These are phyloP conservation scores for Tolypocladium tundrense DNA, from an alignment of 2,329 filamentous ascomycete species.

Conservation along the genomic window DNA sequence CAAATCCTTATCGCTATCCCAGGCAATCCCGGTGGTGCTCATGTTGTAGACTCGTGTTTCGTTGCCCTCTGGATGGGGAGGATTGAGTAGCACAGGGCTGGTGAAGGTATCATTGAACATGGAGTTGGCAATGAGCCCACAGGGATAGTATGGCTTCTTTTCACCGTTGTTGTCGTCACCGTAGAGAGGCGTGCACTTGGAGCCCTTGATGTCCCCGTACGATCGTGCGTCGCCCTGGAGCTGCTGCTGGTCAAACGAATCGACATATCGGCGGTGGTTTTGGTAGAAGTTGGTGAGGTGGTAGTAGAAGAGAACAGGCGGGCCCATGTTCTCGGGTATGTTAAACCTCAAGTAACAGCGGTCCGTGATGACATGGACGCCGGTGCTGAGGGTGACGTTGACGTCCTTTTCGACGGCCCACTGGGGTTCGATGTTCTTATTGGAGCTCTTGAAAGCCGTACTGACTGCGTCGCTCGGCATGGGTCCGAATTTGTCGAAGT, in stretches of 20 bases:
- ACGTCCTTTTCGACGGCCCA: conserved; percentile 31
- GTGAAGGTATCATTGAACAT: conserved; percentile 89
- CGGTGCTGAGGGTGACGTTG: conserved; percentile 29
- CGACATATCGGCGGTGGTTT: conserved; percentile 93
- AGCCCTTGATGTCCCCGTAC: conserved; percentile 49
- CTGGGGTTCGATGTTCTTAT: conserved; percentile 24
- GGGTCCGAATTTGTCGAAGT: conserved; percentile 22
- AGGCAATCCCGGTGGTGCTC: conserved; percentile 73
- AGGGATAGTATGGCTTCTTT: conserved; percentile 79
- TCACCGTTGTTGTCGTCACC: conserved; percentile 28
- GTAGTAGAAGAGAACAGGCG: conserved; percentile 90
- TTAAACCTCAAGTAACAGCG: conserved; percentile 69
- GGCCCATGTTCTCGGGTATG: conserved; percentile 66
- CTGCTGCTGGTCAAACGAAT: conserved; percentile 76
- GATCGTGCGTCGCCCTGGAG: conserved; percentile 59
- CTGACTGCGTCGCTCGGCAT: conserved; percentile 51
- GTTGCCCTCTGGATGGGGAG: conserved; percentile 18
- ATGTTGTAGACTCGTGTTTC: conserved; percentile 55
- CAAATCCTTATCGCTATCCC: conserved; percentile 70
- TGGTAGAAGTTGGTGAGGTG: conserved; percentile 97
- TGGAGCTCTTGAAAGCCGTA: conserved; percentile 59
- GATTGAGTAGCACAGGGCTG: conserved; percentile 51
- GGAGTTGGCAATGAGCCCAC: conserved; percentile 92
- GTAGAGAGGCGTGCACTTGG: conserved; percentile 67
- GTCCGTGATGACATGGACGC: conserved; percentile 25